Conservation (phyloP, 2,329 filamentous ascomycete genomes). For the Pseudocercospora musae region DNA sequence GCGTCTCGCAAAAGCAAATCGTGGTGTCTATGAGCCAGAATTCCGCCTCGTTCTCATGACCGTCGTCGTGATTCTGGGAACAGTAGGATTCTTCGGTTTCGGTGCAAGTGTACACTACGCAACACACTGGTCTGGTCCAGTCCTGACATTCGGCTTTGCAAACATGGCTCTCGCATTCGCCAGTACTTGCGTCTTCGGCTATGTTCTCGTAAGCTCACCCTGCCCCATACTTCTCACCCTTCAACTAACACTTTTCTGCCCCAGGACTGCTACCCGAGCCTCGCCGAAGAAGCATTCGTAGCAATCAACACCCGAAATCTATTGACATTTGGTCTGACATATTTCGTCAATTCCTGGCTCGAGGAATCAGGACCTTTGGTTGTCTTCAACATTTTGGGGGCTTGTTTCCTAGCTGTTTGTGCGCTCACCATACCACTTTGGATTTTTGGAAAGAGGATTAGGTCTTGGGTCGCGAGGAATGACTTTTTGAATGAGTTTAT, state of each 20-base stretch:
- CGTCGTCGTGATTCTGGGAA: slow-evolving; percentile 42
- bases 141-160: slow-evolving; percentile 49
- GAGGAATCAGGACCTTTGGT: slow-evolving; percentile 27
- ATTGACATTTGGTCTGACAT: slow-evolving; percentile 48
- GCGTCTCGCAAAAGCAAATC: slow-evolving; percentile 30
- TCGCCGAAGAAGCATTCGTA: slow-evolving; percentile 51
- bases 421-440: slow-evolving; percentile 49
- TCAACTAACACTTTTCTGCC: background rate
- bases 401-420: slow-evolving; percentile 44
- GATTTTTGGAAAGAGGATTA: slow-evolving; percentile 49
- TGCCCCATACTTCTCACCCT: background rate
- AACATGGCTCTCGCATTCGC: slow-evolving; percentile 50
- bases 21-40: slow-evolving; percentile 37
- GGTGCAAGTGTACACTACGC: slow-evolving; percentile 45
- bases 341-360: slow-evolving; percentile 37
- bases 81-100: slow-evolving; percentile 49
- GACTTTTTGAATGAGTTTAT: slow-evolving; percentile 34
- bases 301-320: slow-evolving; percentile 51
- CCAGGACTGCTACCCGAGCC: slow-evolving; percentile 44
- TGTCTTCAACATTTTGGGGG: slow-evolving; percentile 33
- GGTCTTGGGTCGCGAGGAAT: slow-evolving; percentile 44
- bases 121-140: slow-evolving; percentile 50
- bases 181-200: slow-evolving; percentile 50
- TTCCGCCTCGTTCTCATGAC: slow-evolving; percentile 37
- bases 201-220: slow-evolving; percentile 39